phyloP scores from a whole-genome alignment of 208 protist genomes.

The Leishmania gerbilli region DNA sequence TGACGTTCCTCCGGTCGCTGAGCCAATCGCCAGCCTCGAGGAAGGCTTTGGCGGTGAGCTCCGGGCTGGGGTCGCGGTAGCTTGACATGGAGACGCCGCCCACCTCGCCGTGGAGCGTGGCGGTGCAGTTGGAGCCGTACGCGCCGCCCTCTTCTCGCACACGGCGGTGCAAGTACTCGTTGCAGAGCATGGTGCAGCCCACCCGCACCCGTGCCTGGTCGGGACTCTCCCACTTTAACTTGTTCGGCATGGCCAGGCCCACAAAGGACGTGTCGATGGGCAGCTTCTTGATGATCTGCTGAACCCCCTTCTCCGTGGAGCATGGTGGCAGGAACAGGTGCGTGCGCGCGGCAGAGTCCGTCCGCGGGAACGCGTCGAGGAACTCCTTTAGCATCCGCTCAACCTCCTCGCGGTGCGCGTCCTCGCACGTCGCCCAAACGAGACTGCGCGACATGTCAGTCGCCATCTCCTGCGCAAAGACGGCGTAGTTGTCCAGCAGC shows the following conservation, averaged over 20 bases:
- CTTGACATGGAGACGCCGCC: slow-evolving; percentile 86
- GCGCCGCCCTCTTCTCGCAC: slow-evolving; percentile 92
- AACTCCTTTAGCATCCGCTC: slow-evolving; percentile 51
- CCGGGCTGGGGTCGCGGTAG: slow-evolving; percentile 88
- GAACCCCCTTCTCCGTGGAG: slow-evolving; percentile 7
- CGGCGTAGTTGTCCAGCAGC: slow-evolving; percentile 47
- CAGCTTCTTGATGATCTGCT: slow-evolving; percentile 45
- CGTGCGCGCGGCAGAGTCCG: slow-evolving; percentile 15
- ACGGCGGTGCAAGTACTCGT: slow-evolving; percentile 89
- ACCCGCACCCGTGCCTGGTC: slow-evolving; percentile 81
- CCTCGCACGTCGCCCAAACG: slow-evolving; percentile 90
- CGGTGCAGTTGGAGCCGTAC: slow-evolving; percentile 72
- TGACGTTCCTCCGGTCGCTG: slow-evolving; percentile 57
- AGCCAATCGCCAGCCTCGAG: slow-evolving; percentile 72
- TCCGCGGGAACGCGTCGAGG: slow-evolving; percentile 32
- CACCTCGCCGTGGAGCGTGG: slow-evolving; percentile 74
- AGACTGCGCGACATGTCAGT: slow-evolving; percentile 45
- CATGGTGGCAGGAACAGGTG: slow-evolving; percentile 32
- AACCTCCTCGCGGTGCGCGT: slow-evolving; percentile 55
- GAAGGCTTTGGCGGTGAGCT: slow-evolving; percentile 70
- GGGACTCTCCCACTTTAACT: slow-evolving; percentile 55
- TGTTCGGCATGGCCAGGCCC: slow-evolving; percentile 64
- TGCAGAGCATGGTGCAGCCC: slow-evolving; percentile 67
- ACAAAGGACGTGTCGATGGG: slow-evolving; percentile 89
- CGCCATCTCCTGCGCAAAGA: slow-evolving; percentile 47